A percentile compares a stretch with the other conserved stretches of the same genome.
Conservation (phyloP, 345 rosid species). For the Syzygium jambos region DNA sequence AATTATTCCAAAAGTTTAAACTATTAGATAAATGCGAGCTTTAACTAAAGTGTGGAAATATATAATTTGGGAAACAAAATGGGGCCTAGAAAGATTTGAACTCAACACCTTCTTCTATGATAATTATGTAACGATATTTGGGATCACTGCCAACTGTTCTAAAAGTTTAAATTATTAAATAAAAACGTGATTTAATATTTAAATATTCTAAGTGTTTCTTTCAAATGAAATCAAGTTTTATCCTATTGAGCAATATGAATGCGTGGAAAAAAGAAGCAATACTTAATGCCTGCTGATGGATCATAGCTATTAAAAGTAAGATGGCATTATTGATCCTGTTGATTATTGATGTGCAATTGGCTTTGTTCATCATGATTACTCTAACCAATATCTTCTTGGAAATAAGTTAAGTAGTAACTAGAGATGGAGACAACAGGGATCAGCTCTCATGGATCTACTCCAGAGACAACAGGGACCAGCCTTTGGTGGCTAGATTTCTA, state of each 20-base stretch:
- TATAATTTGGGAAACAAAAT: too few species aligned
- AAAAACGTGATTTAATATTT: too few species aligned
- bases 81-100: too few species aligned
- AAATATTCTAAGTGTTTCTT: neutral
- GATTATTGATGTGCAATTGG: neutral
- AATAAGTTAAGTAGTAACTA: neutral
- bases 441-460: neutral
- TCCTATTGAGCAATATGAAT: neutral
- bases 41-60: too few species aligned
- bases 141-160: too few species aligned
- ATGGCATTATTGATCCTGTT: neutral
- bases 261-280: neutral
- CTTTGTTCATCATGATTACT: neutral
- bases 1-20: too few species aligned
- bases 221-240: neutral
- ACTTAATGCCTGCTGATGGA: neutral
- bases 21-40: too few species aligned
- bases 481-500: neutral
- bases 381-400: neutral
- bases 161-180: too few species aligned
- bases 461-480: neutral
- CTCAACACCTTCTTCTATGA: too few species aligned
- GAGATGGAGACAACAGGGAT: neutral
- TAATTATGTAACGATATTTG: too few species aligned
- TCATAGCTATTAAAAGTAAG: neutral